A percentile compares a stretch with the other conserved stretches of the same genome.
These are phyloP conservation scores for Polytrichum formosum DNA, from an alignment of 225 moss, liverwort and hornwort genomes.

Conservation along the genomic window DNA sequence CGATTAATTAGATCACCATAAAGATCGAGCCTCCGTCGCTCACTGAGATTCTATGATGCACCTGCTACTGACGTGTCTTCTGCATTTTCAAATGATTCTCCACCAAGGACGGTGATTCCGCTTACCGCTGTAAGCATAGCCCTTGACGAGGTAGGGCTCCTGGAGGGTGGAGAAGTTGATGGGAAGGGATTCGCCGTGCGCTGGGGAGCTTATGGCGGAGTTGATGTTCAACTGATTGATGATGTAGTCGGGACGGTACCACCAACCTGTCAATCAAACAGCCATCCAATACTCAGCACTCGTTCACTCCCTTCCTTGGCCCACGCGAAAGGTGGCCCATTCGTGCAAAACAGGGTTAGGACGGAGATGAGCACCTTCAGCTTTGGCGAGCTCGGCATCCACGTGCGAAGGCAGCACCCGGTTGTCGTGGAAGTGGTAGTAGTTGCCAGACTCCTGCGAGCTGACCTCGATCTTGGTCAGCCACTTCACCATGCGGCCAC, in stretches of 20 bases:
- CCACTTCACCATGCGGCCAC: conserved; percentile 99
- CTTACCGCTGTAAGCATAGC: conserved; percentile 91
- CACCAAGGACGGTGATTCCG: neutral
- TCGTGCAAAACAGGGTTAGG: neutral
- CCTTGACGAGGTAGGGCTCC: conserved; percentile 64
- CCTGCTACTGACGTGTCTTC: too few relatives aligned
- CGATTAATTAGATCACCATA: too few relatives aligned
- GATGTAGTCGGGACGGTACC: conserved; percentile 94
- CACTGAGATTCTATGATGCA: too few relatives aligned
- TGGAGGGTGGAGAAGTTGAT: conserved; percentile 50
- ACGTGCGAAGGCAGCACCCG: conserved; percentile 91
- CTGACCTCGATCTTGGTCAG: conserved; percentile 72
- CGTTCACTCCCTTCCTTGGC: neutral
- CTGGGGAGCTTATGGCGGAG: conserved; percentile 77
- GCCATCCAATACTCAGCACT: neutral
- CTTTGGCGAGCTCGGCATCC: conserved; percentile 83
- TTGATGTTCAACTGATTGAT: conserved; percentile 98
- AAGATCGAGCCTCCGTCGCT: too few relatives aligned
- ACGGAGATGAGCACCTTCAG: conserved; percentile 51
- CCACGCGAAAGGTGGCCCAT: neutral
- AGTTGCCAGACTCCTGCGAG: conserved; percentile 70
- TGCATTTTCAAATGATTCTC: too few relatives aligned
- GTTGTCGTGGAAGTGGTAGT: conserved; percentile 94
- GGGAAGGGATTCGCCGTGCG: conserved; percentile 59
- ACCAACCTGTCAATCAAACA: conserved; percentile 66